Percentiles rank a stretch among this genome's conserved stretches.
These are phyloP conservation scores for Lentinula lateritia DNA, from an alignment of 768 basidiomycete genomes.

Conservation along the genomic window DNA sequence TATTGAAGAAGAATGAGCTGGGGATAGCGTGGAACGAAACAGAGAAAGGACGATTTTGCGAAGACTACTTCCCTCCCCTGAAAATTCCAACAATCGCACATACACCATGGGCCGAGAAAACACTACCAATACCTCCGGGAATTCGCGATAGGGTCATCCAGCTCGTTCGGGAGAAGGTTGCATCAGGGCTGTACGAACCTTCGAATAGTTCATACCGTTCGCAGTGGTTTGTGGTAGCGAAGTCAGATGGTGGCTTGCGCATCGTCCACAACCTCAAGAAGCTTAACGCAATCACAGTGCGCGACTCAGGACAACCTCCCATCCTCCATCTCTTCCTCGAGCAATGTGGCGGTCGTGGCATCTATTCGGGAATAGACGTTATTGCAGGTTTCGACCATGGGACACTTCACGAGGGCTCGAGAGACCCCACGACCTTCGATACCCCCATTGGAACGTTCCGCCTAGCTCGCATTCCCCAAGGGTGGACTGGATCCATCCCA, in stretches of 20 bases:
- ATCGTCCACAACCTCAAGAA: background rate
- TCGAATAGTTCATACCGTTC: constrained; percentile 32
- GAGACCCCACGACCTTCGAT: no score
- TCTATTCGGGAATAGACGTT: background rate
- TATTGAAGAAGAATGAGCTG: constrained; percentile 17
- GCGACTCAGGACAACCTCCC: no score
- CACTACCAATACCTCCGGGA: constrained; percentile 11
- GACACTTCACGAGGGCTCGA: constrained; percentile 19
- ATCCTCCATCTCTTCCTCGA: no score
- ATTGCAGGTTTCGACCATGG: background rate
- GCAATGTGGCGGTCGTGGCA: background rate
- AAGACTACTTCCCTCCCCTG: constrained; percentile 15
- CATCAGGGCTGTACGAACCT: constrained; percentile 32
- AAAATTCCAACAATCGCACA: constrained; percentile 17
- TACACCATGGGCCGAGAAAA: constrained; percentile 13
- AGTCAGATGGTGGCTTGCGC: background rate
- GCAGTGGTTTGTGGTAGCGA: background rate
- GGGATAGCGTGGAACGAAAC: constrained; percentile 25
- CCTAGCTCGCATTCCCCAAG: no score
- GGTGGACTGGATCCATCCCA: constrained; percentile 25
- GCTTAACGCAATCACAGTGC: no score
- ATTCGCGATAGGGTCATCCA: constrained; percentile 25
- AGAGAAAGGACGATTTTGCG: constrained; percentile 18
- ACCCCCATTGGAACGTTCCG: no score
- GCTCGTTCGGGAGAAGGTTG: constrained; percentile 29